Conservation (phyloP, 2,329 filamentous ascomycete species). For the Sclerotinia spermophila region DNA sequence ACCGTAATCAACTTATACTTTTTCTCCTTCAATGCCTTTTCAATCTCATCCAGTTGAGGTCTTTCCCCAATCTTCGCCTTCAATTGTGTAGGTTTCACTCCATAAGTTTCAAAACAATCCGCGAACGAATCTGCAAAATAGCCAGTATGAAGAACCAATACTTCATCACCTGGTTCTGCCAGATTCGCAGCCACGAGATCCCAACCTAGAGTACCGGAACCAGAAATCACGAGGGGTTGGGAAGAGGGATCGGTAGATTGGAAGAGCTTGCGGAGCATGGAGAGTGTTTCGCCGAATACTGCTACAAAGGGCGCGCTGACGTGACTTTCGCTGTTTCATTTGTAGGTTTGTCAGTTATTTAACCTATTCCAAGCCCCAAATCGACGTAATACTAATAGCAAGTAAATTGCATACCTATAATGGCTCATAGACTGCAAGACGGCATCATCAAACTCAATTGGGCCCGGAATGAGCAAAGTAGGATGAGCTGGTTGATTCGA, state of each 20-base stretch:
- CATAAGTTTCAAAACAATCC: slow-evolving; percentile 87
- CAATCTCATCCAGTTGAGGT: slow-evolving; percentile 81
- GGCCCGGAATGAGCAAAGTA: slow-evolving; percentile 90
- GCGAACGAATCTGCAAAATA: slow-evolving; percentile 97
- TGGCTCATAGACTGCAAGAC: slow-evolving; percentile 94
- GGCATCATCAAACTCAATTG: slow-evolving; percentile 97
- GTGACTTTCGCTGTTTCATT: slow-evolving; percentile 78
- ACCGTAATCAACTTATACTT: slow-evolving; percentile 92
- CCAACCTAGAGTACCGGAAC: slow-evolving; percentile 95
- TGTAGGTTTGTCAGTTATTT: slow-evolving; percentile 21
- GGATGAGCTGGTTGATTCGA: slow-evolving; percentile 59
- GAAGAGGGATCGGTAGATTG: slow-evolving; percentile 77
- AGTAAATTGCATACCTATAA: slow-evolving; percentile 62
- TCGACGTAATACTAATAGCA: background rate
- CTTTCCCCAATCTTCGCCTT: slow-evolving; percentile 85
- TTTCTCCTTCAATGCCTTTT: slow-evolving; percentile 83
- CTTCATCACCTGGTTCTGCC: slow-evolving; percentile 83
- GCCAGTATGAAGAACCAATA: slow-evolving; percentile 88
- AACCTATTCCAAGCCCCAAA: background rate
- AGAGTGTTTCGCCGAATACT: slow-evolving; percentile 83
- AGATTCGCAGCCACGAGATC: slow-evolving; percentile 94
- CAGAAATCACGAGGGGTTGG: slow-evolving; percentile 90
- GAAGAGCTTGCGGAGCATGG: slow-evolving; percentile 88
- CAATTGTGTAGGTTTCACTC: slow-evolving; percentile 83
- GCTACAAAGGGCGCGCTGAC: slow-evolving; percentile 86